phyloP scores from a whole-genome alignment of 805 yeast species.

The Komagataella pastoris region DNA sequence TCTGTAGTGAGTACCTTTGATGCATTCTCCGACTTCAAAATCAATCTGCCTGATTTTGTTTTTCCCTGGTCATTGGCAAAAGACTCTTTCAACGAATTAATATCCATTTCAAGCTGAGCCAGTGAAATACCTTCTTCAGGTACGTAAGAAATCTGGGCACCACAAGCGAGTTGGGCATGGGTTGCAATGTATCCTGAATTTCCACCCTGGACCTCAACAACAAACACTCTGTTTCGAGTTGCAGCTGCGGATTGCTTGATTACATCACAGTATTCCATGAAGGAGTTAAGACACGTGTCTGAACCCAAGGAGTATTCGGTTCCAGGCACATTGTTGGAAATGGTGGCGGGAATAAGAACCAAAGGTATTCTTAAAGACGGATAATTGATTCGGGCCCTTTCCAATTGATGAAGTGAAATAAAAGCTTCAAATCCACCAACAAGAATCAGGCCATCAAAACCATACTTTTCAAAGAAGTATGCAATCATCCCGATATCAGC shows the following conservation, averaged over 20 bases:
- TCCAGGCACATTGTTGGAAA: constrained; percentile 98
- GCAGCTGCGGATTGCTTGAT: constrained; percentile 93
- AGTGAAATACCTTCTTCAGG: constrained; percentile 77
- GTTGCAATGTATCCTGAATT: constrained; percentile 91
- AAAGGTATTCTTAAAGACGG: constrained; percentile 93
- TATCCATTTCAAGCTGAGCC: constrained; percentile 61
- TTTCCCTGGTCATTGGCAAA: constrained; percentile 69
- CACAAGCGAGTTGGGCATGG: constrained; percentile 70
- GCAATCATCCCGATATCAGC: constrained; percentile 84
- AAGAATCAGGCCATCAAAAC: constrained; percentile 78
- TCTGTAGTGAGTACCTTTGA: constrained; percentile 74
- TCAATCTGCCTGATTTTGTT: constrained; percentile 71
- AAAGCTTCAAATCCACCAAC: constrained; percentile 99
- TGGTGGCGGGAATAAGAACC: constrained; percentile 89
- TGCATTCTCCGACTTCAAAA: constrained; percentile 75
- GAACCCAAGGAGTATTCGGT: constrained; percentile 92
- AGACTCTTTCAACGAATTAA: constrained; percentile 50
- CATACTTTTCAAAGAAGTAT: constrained; percentile 79
- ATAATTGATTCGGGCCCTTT: constrained; percentile 60
- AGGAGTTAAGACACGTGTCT: constrained; percentile 88
- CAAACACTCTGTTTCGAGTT: constrained; percentile 86
- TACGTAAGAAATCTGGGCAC: constrained; percentile 82
- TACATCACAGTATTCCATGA: constrained; percentile 88
- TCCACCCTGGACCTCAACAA: constrained; percentile 97
- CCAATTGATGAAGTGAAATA: constrained; percentile 68